Percentiles rank a stretch among this genome's conserved stretches.
Evolutionary conservation across 2,329 filamentous ascomycete species (phyloP).

Genomic region (Aspergillus ustus): DNA sequence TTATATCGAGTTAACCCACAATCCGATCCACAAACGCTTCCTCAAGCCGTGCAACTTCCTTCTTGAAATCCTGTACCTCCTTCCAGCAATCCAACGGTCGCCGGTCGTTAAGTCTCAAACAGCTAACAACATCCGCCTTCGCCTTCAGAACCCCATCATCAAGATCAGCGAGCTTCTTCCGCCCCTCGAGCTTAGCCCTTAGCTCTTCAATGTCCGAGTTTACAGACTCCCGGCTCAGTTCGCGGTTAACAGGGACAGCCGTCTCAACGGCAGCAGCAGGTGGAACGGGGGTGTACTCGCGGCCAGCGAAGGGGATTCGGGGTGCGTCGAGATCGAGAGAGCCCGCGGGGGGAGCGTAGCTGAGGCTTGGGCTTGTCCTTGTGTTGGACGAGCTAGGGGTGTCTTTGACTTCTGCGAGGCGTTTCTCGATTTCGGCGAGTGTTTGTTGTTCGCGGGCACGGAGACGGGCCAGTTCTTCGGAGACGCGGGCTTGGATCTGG

Average conservation of each 20-base stretch:
- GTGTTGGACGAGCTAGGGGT: constrained; percentile 34
- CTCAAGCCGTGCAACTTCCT: constrained; percentile 84
- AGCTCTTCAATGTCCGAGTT: constrained; percentile 62
- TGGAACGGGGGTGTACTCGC: constrained; percentile 36
- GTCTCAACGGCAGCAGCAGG: constrained; percentile 19
- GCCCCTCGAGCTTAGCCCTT: constrained; percentile 62
- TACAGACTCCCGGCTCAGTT: constrained; percentile 58
- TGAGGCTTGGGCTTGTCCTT: constrained; percentile 26
- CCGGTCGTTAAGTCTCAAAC: constrained; percentile 81
- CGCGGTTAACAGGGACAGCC: constrained; percentile 40
- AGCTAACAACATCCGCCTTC: constrained; percentile 75
- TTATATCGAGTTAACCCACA: constrained; percentile 38
- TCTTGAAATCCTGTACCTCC: constrained; percentile 89
- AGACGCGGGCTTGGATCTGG: constrained; percentile 84
- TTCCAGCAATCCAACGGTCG: constrained; percentile 92
- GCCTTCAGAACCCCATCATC: constrained; percentile 75
- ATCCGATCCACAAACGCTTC: constrained; percentile 86
- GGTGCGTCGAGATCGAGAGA: constrained; percentile 47
- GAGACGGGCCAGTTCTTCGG: constrained; percentile 80
- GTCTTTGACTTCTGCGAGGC: constrained; percentile 51
- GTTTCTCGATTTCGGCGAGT: constrained; percentile 71
- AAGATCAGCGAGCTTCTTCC: constrained; percentile 65
- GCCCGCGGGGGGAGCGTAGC: constrained; percentile 28
- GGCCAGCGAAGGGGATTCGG: constrained; percentile 49
- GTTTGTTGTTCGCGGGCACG: constrained; percentile 71